Conservation (phyloP, 176 grass and related monocot genomes). For the Carex myosuroides region DNA sequence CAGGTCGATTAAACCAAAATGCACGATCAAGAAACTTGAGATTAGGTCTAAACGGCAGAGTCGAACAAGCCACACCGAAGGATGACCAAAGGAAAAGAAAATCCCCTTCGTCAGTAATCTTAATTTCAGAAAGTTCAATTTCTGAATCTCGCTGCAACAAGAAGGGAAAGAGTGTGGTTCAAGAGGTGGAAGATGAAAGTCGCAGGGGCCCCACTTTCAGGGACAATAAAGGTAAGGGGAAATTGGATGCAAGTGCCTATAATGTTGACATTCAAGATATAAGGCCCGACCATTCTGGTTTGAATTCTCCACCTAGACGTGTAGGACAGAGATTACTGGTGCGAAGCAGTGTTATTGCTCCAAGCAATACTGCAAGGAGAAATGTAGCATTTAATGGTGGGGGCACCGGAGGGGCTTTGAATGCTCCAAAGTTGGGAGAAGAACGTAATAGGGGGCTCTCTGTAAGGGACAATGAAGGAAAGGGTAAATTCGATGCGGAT, state of each 20-base stretch:
- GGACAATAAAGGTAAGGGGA: conserved; percentile 34
- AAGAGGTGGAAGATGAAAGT: conserved; percentile 27
- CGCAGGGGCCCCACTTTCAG: conserved; percentile 13
- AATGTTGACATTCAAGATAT: conserved; percentile 8
- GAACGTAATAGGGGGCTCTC: conserved; percentile 21
- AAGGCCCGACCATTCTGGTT: conserved; percentile 9
- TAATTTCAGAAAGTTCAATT: conserved; percentile 24
- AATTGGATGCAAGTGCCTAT: neutral
- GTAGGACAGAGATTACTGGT: conserved; percentile 49
- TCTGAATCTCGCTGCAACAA: conserved; percentile 22
- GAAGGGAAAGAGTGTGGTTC: conserved; percentile 34
- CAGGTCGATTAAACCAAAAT: conserved; percentile 8
- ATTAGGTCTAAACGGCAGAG: conserved; percentile 14
- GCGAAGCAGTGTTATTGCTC: conserved; percentile 54
- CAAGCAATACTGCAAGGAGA: conserved; percentile 36
- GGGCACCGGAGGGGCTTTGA: conserved; percentile 20
- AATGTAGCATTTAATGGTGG: conserved; percentile 11
- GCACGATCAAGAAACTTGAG: conserved; percentile 20
- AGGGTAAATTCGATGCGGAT: neutral
- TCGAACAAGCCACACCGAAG: conserved; percentile 9
- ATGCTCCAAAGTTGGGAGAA: conserved; percentile 14
- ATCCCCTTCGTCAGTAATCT: neutral
- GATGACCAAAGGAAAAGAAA: conserved; percentile 21
- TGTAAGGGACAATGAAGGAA: conserved; percentile 31
- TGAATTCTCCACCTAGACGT: conserved; percentile 35